Evolutionary conservation across 371 early-diverging fungal species (phyloP).

Genomic region (Capillidium rhysosporum): DNA sequence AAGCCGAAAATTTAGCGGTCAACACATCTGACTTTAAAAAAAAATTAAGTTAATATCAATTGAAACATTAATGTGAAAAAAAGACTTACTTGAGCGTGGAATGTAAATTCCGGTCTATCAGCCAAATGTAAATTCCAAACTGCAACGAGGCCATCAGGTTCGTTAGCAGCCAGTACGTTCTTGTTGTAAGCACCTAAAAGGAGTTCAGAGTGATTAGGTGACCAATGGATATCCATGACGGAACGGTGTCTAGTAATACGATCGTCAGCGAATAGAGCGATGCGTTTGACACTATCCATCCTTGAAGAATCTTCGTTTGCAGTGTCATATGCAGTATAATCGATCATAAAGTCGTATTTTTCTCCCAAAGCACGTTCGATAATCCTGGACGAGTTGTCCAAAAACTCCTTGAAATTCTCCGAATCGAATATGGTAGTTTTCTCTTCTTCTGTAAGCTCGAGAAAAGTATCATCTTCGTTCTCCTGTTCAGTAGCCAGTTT

Average conservation of each 20-base stretch:
- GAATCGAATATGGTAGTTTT: conserved; percentile 42
- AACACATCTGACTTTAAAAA: conserved; percentile 72
- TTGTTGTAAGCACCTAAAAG: conserved; percentile 78
- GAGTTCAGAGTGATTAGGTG: conserved; percentile 75
- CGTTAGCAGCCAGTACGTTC: conserved; percentile 60
- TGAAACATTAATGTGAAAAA: background rate
- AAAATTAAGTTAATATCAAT: background rate
- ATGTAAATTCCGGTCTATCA: conserved; percentile 84
- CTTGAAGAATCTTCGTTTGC: conserved; percentile 20
- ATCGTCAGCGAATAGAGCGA: conserved; percentile 60
- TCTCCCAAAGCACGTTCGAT: conserved; percentile 82
- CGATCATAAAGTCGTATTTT: conserved; percentile 75
- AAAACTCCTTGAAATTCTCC: conserved; percentile 59
- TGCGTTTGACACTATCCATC: conserved; percentile 42
- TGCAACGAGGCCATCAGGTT: conserved; percentile 80
- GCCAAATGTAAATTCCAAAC: conserved; percentile 82
- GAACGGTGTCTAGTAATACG: conserved; percentile 60
- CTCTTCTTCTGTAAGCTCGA: conserved; percentile 71
- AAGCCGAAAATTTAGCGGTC: conserved; percentile 69
- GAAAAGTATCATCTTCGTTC: background rate
- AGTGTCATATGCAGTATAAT: conserved; percentile 58
- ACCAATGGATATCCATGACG: conserved; percentile 84
- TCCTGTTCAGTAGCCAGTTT: conserved; percentile 9
- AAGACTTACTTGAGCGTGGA: conserved; percentile 50
- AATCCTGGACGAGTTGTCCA: conserved; percentile 67